Percentiles rank a stretch among this genome's conserved stretches.
These are phyloP conservation scores for Afroboletus lepidellus DNA, from an alignment of 1,284 basidiomycete species.

Conservation along the genomic window DNA sequence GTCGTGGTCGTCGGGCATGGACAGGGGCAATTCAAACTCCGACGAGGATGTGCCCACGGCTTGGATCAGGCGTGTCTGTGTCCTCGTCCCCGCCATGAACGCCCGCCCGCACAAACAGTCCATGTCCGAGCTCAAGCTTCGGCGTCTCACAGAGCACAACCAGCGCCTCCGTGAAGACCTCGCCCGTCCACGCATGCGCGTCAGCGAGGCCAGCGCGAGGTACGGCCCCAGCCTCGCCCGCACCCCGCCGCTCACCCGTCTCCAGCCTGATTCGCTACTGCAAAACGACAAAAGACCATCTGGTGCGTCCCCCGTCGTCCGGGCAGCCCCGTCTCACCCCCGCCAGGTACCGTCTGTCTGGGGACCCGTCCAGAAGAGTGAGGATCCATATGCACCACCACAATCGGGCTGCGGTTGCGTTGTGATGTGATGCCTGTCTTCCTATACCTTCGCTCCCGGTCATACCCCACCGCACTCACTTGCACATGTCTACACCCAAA, in stretches of 20 bases:
- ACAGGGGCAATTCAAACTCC: conserved; percentile 27
- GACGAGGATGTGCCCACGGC: conserved; percentile 17
- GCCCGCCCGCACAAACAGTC: conserved; percentile 58
- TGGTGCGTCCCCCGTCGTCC: conserved; percentile 43
- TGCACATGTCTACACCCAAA: conserved; percentile 18
- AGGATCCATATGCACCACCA: conserved; percentile 84
- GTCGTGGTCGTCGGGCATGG: conserved; percentile 16
- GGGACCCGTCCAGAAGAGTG: conserved; percentile 87
- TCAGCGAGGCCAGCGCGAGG: conserved; percentile 76
- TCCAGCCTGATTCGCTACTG: conserved; percentile 73
- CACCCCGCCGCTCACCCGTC: background rate
- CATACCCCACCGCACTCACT: conserved; percentile 32
- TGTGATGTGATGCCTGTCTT: conserved; percentile 32
- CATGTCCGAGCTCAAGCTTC: conserved; percentile 83
- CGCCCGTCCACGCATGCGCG: conserved; percentile 67
- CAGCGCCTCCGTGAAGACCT: conserved; percentile 74
- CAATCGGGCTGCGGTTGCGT: conserved; percentile 34
- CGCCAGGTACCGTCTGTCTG: conserved; percentile 84
- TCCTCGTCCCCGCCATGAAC: conserved; percentile 39
- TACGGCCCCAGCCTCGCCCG: conserved; percentile 32
- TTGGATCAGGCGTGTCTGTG: background rate
- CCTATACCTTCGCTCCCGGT: conserved; percentile 31
- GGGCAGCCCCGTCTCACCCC: conserved; percentile 1
- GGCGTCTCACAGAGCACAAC: conserved; percentile 79
- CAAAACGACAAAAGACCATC: conserved; percentile 70